phyloP scores from a whole-genome alignment of 768 basidiomycete species.

The Macrolepiota fuliginosa region DNA sequence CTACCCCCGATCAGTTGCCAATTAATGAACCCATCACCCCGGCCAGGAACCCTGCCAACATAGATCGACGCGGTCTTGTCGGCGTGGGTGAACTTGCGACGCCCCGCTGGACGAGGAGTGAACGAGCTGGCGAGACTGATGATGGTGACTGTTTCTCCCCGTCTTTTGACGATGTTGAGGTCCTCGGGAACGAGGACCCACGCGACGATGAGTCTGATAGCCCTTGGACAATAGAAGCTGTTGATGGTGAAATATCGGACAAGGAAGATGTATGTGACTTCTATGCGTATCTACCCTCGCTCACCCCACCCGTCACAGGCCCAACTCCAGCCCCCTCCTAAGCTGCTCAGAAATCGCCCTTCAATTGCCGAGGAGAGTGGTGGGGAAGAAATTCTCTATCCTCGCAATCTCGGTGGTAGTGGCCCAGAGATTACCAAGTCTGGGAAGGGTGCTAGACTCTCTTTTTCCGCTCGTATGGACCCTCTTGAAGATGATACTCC shows the following conservation, averaged over 20 bases:
- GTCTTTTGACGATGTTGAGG: slow-evolving; percentile 30
- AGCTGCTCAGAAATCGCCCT: slow-evolving; percentile 53
- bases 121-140: slow-evolving; percentile 21
- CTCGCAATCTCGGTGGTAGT: slow-evolving; percentile 48
- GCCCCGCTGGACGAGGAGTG: slow-evolving; percentile 81
- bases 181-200: slow-evolving; percentile 34
- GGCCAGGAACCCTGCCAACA: slow-evolving; percentile 69
- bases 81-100: slow-evolving; percentile 96
- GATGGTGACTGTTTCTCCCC: slow-evolving; percentile 15
- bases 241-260: slow-evolving; percentile 77
- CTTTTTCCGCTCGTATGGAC: background rate
- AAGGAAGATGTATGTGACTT: slow-evolving; percentile 56
- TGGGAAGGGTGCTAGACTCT: slow-evolving; percentile 21
- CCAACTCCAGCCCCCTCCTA: slow-evolving; percentile 42
- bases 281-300: background rate
- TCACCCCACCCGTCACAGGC: slow-evolving; percentile 6
- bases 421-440: slow-evolving; percentile 31
- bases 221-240: slow-evolving; percentile 86
- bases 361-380: slow-evolving; percentile 84
- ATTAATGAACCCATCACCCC: slow-evolving; percentile 64
- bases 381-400: slow-evolving; percentile 88
- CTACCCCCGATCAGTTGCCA: slow-evolving; percentile 61
- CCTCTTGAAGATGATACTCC: slow-evolving; percentile 22
- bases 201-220: slow-evolving; percentile 69
- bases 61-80: slow-evolving; percentile 84